These are phyloP conservation scores for Fusarium sp. DNA, from an alignment of 2,329 filamentous ascomycete species.

Conservation along the genomic window DNA sequence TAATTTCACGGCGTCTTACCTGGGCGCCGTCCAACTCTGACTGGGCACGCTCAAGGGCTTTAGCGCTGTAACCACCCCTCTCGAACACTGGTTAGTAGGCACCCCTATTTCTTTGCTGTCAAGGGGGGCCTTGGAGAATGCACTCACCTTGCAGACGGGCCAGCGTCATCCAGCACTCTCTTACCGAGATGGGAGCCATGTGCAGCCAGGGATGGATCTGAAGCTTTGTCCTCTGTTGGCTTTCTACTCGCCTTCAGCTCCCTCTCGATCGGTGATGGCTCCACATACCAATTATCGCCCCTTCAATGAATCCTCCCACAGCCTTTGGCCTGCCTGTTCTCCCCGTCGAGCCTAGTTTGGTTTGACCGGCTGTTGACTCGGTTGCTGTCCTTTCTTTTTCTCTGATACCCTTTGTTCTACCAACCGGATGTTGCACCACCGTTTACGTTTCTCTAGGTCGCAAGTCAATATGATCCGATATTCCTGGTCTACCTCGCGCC, in stretches of 20 bases:
- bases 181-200: conserved; percentile 16
- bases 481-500: conserved; percentile 8
- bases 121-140: conserved; percentile 29
- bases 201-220: conserved; percentile 27
- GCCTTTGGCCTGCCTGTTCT: conserved; percentile 12
- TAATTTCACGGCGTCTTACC: conserved; percentile 23
- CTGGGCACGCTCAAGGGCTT: conserved; percentile 9
- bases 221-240: conserved; percentile 31
- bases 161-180: conserved; percentile 40
- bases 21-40: conserved; percentile 6
- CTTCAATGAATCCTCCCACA: conserved; percentile 11
- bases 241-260: conserved; percentile 22
- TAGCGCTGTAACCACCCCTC: conserved; percentile 29
- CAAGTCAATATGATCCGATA: conserved; percentile 31
- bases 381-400: conserved; percentile 17
- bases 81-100: background rate
- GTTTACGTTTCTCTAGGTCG: conserved; percentile 20
- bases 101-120: conserved; percentile 15
- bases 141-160: conserved; percentile 32
- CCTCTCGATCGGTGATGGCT: conserved; percentile 16
- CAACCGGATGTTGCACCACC: conserved; percentile 21
- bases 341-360: conserved; percentile 23
- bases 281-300: conserved; percentile 35
- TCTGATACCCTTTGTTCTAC: conserved; percentile 17
- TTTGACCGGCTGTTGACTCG: conserved; percentile 5